Evolutionary conservation across 768 basidiomycete genomes (phyloP), one percentile per base, ranked within the genome.

Genomic region (Lactarius sanguifluus): DNA sequence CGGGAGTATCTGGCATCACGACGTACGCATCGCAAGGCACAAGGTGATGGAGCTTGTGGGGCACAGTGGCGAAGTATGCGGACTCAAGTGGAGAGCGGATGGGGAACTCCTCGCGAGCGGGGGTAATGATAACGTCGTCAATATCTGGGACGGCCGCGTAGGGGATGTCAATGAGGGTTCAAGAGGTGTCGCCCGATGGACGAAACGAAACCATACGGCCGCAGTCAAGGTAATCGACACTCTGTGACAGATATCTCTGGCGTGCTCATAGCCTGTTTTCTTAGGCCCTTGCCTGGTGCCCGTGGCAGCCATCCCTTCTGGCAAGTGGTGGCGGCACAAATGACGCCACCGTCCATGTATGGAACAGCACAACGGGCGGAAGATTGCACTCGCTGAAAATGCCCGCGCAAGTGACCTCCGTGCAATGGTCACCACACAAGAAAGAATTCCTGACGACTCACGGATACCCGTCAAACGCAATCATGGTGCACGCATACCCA

Each of bases 51-150:
- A 97, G 71, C 80, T 99, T n/a, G 77, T 90, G 2, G 96, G 96
- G 0, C 97, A 99, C 72, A 87, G 85, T 0, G 95, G 94, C 0
- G 97, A 98, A 75, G 92, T 97, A 12, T 98, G 96, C 73, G 96
- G 96, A 8, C 74, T 98, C 64, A 88, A 87, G 68, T 98, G 70
- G 70, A 50, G 70, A 41, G 58, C 81, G 2, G 96, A 96, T 69
- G 94, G 95, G 0, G 91, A 95, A 76, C 79, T 97, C n/a, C 82
- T 99, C 41, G 97, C 96, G 0, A 95, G 93, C 71, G 97, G 97
- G 2, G 97, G 95, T 0, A 98, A 98, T 73, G 97, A 98, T 76
- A 98, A 99, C 69, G 95, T 97, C 23, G 95, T 98, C 64, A 97
- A 98, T 73, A 90, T 97, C 61, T 99, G 96, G 96, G 96, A 99